Percentiles rank a stretch among this genome's conserved stretches.
Conservation (phyloP, 2,329 filamentous ascomycete species). For the Didymella exigua region DNA sequence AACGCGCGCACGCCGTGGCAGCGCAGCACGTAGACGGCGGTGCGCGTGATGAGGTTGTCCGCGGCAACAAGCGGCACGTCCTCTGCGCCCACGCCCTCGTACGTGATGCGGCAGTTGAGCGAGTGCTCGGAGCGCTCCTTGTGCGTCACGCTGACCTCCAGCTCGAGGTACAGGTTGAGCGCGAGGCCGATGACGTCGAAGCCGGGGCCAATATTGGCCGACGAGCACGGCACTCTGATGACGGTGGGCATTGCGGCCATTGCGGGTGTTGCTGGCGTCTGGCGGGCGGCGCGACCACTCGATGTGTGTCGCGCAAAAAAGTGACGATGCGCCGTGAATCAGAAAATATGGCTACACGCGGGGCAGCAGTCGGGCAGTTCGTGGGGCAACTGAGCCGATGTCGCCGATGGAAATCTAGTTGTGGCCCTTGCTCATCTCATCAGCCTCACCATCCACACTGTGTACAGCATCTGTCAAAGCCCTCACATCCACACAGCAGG, state of each 20-base stretch:
- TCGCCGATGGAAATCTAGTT: no score
- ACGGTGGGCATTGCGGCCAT: conserved; percentile 54
- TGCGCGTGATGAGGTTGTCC: conserved; percentile 89
- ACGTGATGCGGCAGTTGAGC: conserved; percentile 87
- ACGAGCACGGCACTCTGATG: conserved; percentile 88
- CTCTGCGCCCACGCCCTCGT: conserved; percentile 80
- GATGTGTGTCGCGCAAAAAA: conserved; percentile 12
- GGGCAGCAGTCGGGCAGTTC: no score
- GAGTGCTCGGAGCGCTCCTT: conserved; percentile 61
- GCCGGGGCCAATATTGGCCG: conserved; percentile 93
- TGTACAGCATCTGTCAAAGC: not conserved
- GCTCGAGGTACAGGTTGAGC: conserved; percentile 89
- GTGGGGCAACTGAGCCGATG: conserved; percentile 2
- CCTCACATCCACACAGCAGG: not conserved
- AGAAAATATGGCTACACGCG: conserved; percentile 5
- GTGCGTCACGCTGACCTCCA: conserved; percentile 74
- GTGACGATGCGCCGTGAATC: conserved; percentile 3
- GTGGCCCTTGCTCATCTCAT: not conserved
- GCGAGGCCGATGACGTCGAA: conserved; percentile 98
- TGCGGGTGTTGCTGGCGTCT: conserved; percentile 9
- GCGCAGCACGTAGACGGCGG: conserved; percentile 90
- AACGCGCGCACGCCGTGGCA: conserved; percentile 88
- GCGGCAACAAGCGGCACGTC: conserved; percentile 84
- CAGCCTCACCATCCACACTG: not conserved
- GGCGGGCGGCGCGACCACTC: conserved; percentile 7